phyloP scores from a whole-genome alignment of 257 asterid genomes.

The Nyctanthes arbortristis region DNA sequence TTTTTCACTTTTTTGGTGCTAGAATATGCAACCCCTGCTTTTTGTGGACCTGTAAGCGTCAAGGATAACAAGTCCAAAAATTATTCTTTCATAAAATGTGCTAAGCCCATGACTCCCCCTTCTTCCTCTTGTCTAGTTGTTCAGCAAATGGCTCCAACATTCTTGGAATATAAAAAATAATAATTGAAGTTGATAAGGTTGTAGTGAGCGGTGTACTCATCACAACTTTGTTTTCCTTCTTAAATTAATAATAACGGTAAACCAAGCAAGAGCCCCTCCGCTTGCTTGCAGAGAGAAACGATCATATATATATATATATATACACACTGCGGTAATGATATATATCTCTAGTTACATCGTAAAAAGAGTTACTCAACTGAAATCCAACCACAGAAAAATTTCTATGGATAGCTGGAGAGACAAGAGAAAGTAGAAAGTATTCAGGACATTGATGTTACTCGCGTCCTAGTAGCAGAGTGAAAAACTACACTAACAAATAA shows the following conservation, averaged over 20 bases:
- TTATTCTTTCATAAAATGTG: neutral
- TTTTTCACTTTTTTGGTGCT: neutral
- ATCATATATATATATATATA: no score
- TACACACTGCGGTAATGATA: no score
- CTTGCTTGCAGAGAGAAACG: neutral
- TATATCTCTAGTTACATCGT: neutral
- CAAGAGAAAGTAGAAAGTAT: neutral
- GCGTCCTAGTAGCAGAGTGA: neutral
- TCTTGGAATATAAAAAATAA: neutral
- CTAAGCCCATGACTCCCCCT: slow-evolving; percentile 19
- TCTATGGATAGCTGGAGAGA: no score
- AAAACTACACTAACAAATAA: neutral
- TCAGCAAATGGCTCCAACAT: slow-evolving; percentile 2
- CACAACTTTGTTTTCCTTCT: no score
- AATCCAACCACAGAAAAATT: neutral
- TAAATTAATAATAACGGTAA: no score
- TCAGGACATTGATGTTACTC: neutral
- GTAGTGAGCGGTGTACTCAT: no score
- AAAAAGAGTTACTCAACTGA: neutral
- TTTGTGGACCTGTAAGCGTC: no score
- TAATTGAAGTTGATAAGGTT: neutral
- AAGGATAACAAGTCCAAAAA: no score
- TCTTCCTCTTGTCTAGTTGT: neutral
- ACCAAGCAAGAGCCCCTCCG: neutral
- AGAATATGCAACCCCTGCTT: neutral